Evolutionary conservation across 2,329 filamentous ascomycete genomes (phyloP).

Genomic region (Aspergillus uvarum): DNA sequence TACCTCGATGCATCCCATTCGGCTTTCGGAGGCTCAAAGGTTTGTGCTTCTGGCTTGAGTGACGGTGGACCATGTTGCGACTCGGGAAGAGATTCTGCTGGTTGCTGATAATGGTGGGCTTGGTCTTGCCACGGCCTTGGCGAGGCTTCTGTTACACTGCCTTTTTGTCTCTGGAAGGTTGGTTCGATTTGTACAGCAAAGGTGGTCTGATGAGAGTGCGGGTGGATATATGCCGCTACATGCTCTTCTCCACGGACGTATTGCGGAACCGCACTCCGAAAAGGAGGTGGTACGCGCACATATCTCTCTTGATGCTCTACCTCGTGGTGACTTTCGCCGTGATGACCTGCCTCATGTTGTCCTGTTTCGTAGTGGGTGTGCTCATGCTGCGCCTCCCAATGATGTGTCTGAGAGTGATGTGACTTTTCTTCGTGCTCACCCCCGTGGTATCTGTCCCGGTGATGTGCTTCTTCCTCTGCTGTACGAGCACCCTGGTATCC

Average conservation of each 20-base stretch:
- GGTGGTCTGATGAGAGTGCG: slow-evolving; percentile 18
- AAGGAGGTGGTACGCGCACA: slow-evolving; percentile 13
- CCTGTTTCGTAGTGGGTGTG: too few species aligned
- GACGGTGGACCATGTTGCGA: slow-evolving; percentile 40
- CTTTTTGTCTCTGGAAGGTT: slow-evolving; percentile 10
- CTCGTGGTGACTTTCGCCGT: background rate
- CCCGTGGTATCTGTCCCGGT: background rate
- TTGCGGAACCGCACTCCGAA: slow-evolving; percentile 43
- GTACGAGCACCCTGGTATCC: background rate
- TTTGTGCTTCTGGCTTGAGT: slow-evolving; percentile 36
- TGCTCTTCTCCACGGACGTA: slow-evolving; percentile 49
- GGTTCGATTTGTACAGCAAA: slow-evolving; percentile 15
- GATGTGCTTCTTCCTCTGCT: background rate
- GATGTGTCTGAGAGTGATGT: background rate
- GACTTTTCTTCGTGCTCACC: background rate
- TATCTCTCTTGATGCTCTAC: background rate
- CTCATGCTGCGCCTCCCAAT: background rate
- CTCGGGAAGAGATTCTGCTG: slow-evolving; percentile 47
- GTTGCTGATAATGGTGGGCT: slow-evolving; percentile 30
- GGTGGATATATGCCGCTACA: slow-evolving; percentile 33
- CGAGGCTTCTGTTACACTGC: background rate
- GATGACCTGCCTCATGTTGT: background rate
- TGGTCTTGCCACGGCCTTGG: background rate
- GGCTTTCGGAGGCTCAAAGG: slow-evolving; percentile 58
- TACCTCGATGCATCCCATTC: slow-evolving; percentile 65